Evolutionary conservation across 257 asterid genomes (phyloP), one percentile per base, ranked within the genome.

Genomic region (Gentiana macrophylla): DNA sequence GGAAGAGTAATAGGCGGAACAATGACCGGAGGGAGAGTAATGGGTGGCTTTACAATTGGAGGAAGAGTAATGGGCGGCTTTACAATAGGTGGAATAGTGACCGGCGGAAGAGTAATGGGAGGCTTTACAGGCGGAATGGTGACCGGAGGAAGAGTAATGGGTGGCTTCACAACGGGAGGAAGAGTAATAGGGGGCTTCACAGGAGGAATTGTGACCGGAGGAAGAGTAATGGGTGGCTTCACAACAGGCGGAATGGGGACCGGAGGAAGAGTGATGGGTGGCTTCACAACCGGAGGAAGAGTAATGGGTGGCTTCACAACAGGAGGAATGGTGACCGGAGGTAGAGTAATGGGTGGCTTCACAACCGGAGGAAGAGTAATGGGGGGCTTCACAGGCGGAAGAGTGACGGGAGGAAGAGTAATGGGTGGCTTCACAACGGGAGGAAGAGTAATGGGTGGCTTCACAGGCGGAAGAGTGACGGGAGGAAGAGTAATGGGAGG

Each of bases 101-200:
- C 52, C 12, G 59, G 63, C 78, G 79, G 50, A 83, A 63, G 67
- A 80, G 70, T 4, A 0, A 69, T n/a, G 33, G 12, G 61, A 1
- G 3, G 78, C 12, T 53, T 54, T 4, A 60, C 11, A 0, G 78
- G 78, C 2, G 68, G 72, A 0, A 53, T 58, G 37, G 33, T 37
- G 0, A 44, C 45, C 1, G 24, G 24, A 24, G 24, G 24, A 24
- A 24, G 24, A 24, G 24, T 24, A 24, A 24, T 24, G 24, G 24
- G 24, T 24, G 24, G 24, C 24, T 24, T 24, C 24, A 24, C 24
- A 24, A 24, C 24, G 1, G 24, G 24, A 24, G 24, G 24, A 24
- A 24, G 24, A 24, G 24, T 24, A 24, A 24, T 24, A 24, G 24
- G 24, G 0, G 24, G 24, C 0, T 24, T 24, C 24, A 24, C 24